Base-by-base conservation (phyloP, 352 stramenopile species). In the Thraustochytrium sp. region DNA sequence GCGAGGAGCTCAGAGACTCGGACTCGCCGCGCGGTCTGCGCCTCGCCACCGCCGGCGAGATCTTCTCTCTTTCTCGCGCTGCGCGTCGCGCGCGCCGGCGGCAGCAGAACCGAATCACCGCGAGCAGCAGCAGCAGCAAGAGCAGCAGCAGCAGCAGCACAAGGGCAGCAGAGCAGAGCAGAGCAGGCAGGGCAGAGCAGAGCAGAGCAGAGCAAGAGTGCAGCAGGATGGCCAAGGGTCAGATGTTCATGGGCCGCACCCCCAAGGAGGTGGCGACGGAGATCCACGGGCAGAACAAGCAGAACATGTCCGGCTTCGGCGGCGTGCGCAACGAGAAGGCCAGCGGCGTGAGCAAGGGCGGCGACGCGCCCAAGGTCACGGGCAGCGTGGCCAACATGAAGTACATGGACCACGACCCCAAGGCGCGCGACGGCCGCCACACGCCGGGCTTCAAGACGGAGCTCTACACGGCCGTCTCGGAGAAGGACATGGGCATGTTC, bases 401-500 rank as follows among this genome's bases (percentile, higher is more conserved):
- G 16, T 34, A 72, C 59, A 21, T 72, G 13, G 59, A 72, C 59
- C 59, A 72, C 9, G 46, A 72, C 36, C 59, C 59, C 59, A 44
- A 72, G 59, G 36, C 40, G 36, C 59, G 59, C 40, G 59, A 72
- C 40, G 59, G 59, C 34, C 46, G 26, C 13, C 59, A 72, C 59
- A 72, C 21, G 36, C 59, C 59, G 13, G 21, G 11, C 21, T 72
- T 72, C 36, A 72, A 72, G 59, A 72, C 59, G 34, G 59, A 72
- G 59, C 59, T 72, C 13, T 11, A 11, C 36, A 72, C 59, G 21
- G 59, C 59, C 59, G 46, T 72, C 40, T 44, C 36, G 36, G 59
- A 72, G 59, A 72, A 72, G 59, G 26, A 72, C 59, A 72, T 72
- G 59, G 59, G 59, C 59, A 72, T 72, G 59, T 31, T 72, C 59